phyloP scores from a whole-genome alignment of 768 basidiomycete species.

The Russula compacta region DNA sequence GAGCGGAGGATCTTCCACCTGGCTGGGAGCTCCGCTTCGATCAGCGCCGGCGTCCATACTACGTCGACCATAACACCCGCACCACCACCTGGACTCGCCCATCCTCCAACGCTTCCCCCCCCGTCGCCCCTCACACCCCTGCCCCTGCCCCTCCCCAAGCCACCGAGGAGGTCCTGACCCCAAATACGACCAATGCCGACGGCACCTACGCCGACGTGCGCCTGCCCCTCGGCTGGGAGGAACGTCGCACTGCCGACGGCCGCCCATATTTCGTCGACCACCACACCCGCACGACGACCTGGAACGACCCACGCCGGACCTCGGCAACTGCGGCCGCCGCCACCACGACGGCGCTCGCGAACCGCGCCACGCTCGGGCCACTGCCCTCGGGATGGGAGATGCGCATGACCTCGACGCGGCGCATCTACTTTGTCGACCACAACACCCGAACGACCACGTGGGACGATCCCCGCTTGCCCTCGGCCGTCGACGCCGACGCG shows the following conservation, averaged over 20 bases:
- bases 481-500: conserved; percentile 73
- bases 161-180: background rate
- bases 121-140: conserved; percentile 22
- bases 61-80: conserved; percentile 79
- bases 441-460: conserved; percentile 83
- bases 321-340: conserved; percentile 40
- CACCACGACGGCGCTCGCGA: conserved; percentile 28
- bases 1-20: conserved; percentile 58
- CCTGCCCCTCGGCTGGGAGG: conserved; percentile 87
- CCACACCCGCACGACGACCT: conserved; percentile 78
- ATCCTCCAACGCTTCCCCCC: conserved; percentile 22
- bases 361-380: conserved; percentile 49
- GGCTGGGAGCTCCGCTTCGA: conserved; percentile 84
- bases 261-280: conserved; percentile 71
- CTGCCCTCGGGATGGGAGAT: conserved; percentile 94
- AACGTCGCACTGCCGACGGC: conserved; percentile 82
- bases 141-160: conserved; percentile 1
- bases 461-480: conserved; percentile 87
- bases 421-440: conserved; percentile 92
- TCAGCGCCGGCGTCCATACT: conserved; percentile 64
- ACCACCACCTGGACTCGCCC: conserved; percentile 76
- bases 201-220: conserved; percentile 50
- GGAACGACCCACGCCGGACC: conserved; percentile 76
- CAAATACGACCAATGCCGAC: conserved; percentile 22
- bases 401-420: conserved; percentile 74